These are phyloP conservation scores for Malus hybrid DNA, from an alignment of 331 rosid genomes.

Conservation along the genomic window DNA sequence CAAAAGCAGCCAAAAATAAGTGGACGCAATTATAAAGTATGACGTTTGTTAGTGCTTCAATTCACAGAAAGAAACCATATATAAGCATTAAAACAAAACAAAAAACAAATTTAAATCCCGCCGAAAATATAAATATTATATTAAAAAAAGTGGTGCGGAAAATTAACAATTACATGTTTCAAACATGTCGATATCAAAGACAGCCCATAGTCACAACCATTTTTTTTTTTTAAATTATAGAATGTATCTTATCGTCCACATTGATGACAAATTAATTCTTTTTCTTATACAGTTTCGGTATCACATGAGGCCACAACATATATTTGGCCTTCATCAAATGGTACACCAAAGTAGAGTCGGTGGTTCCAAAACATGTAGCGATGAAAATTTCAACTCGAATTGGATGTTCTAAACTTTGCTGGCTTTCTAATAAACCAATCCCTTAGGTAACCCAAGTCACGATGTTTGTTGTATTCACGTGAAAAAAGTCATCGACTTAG, in stretches of 20 bases:
- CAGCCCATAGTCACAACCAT: slow-evolving; percentile 1
- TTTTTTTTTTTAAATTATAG: too few species aligned
- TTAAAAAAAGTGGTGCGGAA: background rate
- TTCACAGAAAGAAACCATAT: background rate
- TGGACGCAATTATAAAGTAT: background rate
- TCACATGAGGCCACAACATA: too few species aligned
- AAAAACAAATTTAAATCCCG: background rate
- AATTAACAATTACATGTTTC: background rate
- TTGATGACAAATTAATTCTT: accelerated
- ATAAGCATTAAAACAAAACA: background rate
- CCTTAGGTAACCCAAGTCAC: too few species aligned
- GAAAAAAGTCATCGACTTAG: background rate
- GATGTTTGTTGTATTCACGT: background rate
- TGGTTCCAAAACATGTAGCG: accelerated
- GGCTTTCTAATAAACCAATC: too few species aligned
- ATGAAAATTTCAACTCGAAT: too few species aligned
- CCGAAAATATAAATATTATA: background rate
- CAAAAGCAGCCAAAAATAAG: background rate
- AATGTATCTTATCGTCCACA: too few species aligned
- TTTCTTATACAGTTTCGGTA: accelerated
- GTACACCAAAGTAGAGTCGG: accelerated
- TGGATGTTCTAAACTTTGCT: too few species aligned
- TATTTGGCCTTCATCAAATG: too few species aligned
- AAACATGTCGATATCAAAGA: slow-evolving; percentile 24
- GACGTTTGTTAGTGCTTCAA: background rate